Base-by-base conservation (phyloP, 139 green algal species). In the Micractinium conductrix region DNA sequence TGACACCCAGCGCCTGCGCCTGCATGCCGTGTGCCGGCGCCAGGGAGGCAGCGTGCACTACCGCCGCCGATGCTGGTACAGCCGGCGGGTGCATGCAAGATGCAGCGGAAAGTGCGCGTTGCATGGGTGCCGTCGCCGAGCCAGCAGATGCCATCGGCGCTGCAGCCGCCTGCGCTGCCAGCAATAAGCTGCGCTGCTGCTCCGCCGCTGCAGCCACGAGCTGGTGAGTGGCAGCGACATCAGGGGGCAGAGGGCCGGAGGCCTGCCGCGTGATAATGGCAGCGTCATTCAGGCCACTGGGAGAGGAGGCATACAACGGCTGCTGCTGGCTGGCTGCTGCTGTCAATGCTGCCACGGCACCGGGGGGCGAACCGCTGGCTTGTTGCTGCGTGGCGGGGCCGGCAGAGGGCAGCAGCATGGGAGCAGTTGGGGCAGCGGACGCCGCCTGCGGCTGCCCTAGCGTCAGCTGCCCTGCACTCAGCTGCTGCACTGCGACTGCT, bases 151-250 rank as follows among this genome's bases (percentile, higher is more conserved):
- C 69, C 69, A 14, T 35, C 10, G 58, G 33, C 16, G 50, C 55
- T 37, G 76, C 16, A 12, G 67, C 55, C 43, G 40, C 26, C 35
- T 50, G 44, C 12, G 67, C 55, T 28, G 40, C 26, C 35, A 69
- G 44, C 12, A 79, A 48, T 30, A 50, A 43, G n/a, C n/a, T n/a
- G 14, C 70, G 68, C 70, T 81, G 82, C 43, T 70, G 67, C 35
- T 60, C 30, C 26, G 44, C 70, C 24, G 82, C 68, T 16, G 50
- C 35, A 4, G 37, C 70, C 30, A 81, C 82, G 48, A 87, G 69
- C 65, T 81, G 70, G 10, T 87, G 69, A 33, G 68, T 87, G 35
- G 82, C 40, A 7, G 68, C 75, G 19, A 84, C 33, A 19, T 72
- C 82, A 30, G 37, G 26, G 44, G 37, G 21, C 67, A 83, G 68